These are phyloP conservation scores for Leccinum pallidistipes DNA, from an alignment of 1,284 basidiomycete species.

Conservation along the genomic window DNA sequence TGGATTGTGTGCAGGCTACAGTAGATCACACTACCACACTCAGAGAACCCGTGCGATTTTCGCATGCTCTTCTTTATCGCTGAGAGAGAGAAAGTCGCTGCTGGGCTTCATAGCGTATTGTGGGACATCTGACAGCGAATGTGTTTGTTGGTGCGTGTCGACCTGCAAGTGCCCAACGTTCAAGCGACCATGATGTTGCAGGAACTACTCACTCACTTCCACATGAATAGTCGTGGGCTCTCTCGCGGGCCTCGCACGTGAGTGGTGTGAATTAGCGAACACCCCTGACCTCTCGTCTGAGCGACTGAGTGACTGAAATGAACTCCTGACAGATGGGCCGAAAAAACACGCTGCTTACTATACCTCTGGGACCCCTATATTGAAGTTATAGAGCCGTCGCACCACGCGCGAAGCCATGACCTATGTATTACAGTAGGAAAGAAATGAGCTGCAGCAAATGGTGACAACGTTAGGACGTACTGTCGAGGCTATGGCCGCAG, in stretches of 20 bases:
- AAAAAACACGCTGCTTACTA: constrained; percentile 43
- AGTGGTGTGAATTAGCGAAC: constrained; percentile 28
- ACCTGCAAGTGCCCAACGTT: constrained; percentile 25
- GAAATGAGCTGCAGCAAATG: background rate
- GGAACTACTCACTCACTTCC: constrained; percentile 26
- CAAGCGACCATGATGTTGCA: background rate
- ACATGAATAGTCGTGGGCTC: constrained; percentile 36
- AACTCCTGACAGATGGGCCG: background rate
- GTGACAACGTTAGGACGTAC: constrained; percentile 25
- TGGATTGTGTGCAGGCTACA: background rate
- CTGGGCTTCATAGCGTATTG: constrained; percentile 27
- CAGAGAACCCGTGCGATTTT: constrained; percentile 22
- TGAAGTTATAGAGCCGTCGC: constrained; percentile 61
- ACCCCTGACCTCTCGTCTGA: constrained; percentile 35
- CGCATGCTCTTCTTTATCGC: constrained; percentile 21
- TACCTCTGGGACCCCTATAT: constrained; percentile 52
- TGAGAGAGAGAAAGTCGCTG: constrained; percentile 29
- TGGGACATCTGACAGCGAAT: constrained; percentile 29
- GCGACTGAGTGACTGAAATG: constrained; percentile 21
- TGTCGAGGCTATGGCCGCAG: constrained; percentile 43
- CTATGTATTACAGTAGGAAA: constrained; percentile 35
- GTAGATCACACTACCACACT: background rate
- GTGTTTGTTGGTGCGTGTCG: constrained; percentile 36
- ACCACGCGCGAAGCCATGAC: constrained; percentile 73
- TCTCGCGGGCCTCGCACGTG: constrained; percentile 12